These are phyloP conservation scores for Polyporus tsugae DNA, from an alignment of 1,284 basidiomycete genomes.

Conservation along the genomic window DNA sequence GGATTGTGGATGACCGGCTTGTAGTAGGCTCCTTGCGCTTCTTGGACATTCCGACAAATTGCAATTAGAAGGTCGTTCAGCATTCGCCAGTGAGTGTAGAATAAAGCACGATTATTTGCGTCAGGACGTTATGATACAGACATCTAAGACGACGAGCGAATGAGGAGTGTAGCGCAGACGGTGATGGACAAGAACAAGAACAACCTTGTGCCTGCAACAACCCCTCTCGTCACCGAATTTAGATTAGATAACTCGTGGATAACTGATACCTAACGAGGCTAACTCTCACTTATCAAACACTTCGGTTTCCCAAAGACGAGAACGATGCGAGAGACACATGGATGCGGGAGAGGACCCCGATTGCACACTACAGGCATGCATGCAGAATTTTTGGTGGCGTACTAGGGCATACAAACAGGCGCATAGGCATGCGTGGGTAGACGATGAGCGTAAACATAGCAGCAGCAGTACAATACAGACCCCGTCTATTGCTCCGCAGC, in stretches of 20 bases:
- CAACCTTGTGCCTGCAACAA: not conserved
- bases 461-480: conserved; percentile 43
- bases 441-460: conserved; percentile 39
- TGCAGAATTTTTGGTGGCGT: conserved; percentile 41
- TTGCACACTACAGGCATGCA: conserved; percentile 30
- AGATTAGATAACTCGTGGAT: not conserved
- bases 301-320: too few relatives aligned
- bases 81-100: conserved; percentile 4
- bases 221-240: not conserved
- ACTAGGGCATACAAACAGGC: conserved; percentile 59
- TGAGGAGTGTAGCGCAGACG: not conserved
- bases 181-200: conserved; percentile 4
- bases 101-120: conserved; percentile 4
- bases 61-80: not conserved
- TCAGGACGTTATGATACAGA: not conserved
- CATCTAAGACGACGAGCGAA: conserved; percentile 1
- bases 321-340: too few relatives aligned
- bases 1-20: conserved; percentile 51
- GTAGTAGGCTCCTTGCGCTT: conserved; percentile 48
- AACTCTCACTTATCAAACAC: not conserved
- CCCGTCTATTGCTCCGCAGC: conserved; percentile 57
- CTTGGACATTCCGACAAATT: conserved; percentile 35
- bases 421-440: conserved; percentile 45
- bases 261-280: not conserved
- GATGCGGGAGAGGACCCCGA: not conserved